Base-by-base conservation (phyloP, 192 early-diverging fungal genomes). In the Backusella australiensis region DNA sequence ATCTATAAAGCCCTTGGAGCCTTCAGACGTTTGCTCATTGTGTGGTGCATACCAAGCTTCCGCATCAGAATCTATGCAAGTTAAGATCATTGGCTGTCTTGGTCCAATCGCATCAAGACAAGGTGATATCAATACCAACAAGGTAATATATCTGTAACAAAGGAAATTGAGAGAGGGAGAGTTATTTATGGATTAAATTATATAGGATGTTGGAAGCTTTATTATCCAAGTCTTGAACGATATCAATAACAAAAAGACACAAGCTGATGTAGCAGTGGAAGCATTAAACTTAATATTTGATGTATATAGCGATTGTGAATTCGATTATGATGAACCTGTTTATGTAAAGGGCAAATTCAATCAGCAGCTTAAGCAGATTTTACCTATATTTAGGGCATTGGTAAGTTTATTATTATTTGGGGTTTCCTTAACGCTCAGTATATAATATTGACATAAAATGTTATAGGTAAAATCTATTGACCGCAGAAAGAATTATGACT, bases 231-330 rank as follows among this genome's bases (percentile, higher is more conserved):
- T 85, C 36, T 56, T 88, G 41, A 69, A 81, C 39, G 75, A 80
- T 52, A 77, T 85, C 35, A 78, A 78, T 19, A 78, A 74, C 23
- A 63, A 71, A 8, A 67, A 76, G 17, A 79, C 75, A 15, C 32
- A 75, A 17, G 68, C 83, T 19, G 88, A 87, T 52, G 81, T 84
- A 23, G 80, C 90, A 15, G 80, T 90, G 1, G 96, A 97, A 79
- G 92, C 91, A 0, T 77, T 98, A 76, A 94, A 97, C 74, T 89
- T 91, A 26, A 80, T 98, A 42, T 97, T 87, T 75, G 97, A 98
- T 76, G 90, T 97, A 29, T 98, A 97, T 80, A 88, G 89, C 41
- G 97, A 98, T 73, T 85, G 78, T 34, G 89, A 72, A 12, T 97
- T 88, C 78, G 92, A 94, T 76, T 97, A 97, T 74, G 94, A 97